phyloP scores from a whole-genome alignment of 2,329 filamentous ascomycete species.

The Aschersonia sp. region DNA sequence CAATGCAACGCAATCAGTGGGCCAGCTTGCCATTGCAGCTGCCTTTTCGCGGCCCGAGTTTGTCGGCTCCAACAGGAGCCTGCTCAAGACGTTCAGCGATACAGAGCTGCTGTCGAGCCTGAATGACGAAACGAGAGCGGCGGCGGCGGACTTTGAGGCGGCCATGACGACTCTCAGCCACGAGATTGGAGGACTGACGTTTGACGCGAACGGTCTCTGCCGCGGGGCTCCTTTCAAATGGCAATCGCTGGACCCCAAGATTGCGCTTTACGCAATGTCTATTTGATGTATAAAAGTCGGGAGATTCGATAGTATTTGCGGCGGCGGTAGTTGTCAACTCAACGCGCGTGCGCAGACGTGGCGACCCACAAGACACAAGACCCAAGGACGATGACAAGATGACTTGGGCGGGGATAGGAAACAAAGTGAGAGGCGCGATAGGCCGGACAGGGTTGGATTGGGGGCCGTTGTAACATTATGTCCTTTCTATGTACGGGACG shows the following conservation, averaged over 20 bases:
- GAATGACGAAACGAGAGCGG: constrained; percentile 14
- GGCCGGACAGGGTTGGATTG: no score
- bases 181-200: constrained; percentile 19
- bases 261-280: constrained; percentile 1
- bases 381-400: no score
- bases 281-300: neutral
- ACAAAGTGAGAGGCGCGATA: no score
- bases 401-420: no score
- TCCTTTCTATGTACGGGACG: no score
- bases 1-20: constrained; percentile 14
- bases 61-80: constrained; percentile 17
- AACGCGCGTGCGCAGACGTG: no score
- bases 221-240: constrained; percentile 33
- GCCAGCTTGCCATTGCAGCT: constrained; percentile 20
- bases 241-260: constrained; percentile 10
- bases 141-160: constrained; percentile 19
- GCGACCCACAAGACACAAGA: no score
- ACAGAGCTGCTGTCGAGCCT: constrained; percentile 16
- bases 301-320: neutral
- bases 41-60: constrained; percentile 26
- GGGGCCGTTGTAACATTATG: no score
- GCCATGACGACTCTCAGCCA: constrained; percentile 23
- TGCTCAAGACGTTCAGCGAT: constrained; percentile 27
- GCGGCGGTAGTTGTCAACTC: neutral
- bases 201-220: constrained; percentile 26